These are phyloP conservation scores for Cercospora nicotianae DNA, from an alignment of 2,329 filamentous ascomycete species.

Conservation along the genomic window DNA sequence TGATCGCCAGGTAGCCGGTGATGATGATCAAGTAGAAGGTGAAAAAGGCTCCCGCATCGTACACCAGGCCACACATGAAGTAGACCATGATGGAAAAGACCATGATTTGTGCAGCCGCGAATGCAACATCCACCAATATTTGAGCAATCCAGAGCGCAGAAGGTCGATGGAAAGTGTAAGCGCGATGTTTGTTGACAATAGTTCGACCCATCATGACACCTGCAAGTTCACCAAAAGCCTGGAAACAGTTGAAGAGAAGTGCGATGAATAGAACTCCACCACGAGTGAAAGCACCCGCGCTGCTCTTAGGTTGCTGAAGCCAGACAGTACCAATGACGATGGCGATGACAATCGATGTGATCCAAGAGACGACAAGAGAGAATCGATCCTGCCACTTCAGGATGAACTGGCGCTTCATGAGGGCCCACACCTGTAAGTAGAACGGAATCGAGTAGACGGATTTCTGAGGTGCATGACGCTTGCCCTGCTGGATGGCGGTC, in stretches of 20 bases:
- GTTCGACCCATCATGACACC: constrained; percentile 73
- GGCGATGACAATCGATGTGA: constrained; percentile 68
- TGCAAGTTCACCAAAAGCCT: constrained; percentile 76
- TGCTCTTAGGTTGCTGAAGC: constrained; percentile 64
- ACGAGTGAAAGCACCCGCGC: constrained; percentile 72
- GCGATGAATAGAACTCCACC: constrained; percentile 79
- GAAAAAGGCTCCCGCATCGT: constrained; percentile 76
- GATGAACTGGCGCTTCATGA: constrained; percentile 80
- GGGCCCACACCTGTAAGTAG: constrained; percentile 76
- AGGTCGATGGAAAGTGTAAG: constrained; percentile 79
- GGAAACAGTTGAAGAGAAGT: constrained; percentile 83
- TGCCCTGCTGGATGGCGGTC: constrained; percentile 71
- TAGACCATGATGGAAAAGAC: constrained; percentile 75
- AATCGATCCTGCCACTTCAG: constrained; percentile 86
- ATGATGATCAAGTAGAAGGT: constrained; percentile 62
- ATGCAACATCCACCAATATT: constrained; percentile 71
- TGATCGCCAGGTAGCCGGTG: constrained; percentile 58
- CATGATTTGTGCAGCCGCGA: constrained; percentile 68
- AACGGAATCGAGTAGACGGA: constrained; percentile 85
- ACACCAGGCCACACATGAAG: constrained; percentile 70
- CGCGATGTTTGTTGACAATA: constrained; percentile 80
- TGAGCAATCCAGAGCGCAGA: constrained; percentile 82
- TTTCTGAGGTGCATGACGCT: constrained; percentile 69
- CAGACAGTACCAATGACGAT: constrained; percentile 80
- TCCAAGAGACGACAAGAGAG: constrained; percentile 71